Percentiles rank a stretch among this genome's conserved stretches.
Evolutionary conservation across 345 rosid species (phyloP).

Genomic region (Tarenaya hassleriana): DNA sequence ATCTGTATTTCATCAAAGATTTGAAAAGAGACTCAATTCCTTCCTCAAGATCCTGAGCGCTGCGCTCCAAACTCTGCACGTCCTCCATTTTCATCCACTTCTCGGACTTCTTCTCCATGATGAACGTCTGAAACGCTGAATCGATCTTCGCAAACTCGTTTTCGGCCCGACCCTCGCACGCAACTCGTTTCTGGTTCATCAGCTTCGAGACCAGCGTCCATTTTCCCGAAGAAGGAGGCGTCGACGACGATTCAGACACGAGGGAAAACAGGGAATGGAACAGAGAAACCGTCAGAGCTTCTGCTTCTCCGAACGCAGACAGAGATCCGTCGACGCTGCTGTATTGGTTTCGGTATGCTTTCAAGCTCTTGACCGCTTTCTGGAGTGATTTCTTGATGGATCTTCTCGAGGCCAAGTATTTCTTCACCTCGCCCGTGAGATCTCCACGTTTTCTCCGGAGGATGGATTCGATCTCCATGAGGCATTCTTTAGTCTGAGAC

Average conservation of each 20-base stretch:
- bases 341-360: slow-evolving; percentile 5
- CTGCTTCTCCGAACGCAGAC: slow-evolving; percentile 23
- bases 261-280: slow-evolving; percentile 29
- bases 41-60: slow-evolving; percentile 39
- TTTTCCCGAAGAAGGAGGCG: slow-evolving; percentile 14
- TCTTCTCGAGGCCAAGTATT: slow-evolving; percentile 41
- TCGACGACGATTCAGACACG: slow-evolving; percentile 25
- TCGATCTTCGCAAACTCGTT: slow-evolving; percentile 29
- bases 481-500: slow-evolving; percentile 26
- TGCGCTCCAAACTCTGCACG: slow-evolving; percentile 30
- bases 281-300: slow-evolving; percentile 17
- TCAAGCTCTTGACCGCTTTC: slow-evolving; percentile 31
- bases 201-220: slow-evolving; percentile 31
- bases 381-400: slow-evolving; percentile 34
- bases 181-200: slow-evolving; percentile 7
- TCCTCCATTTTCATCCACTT: slow-evolving; percentile 15
- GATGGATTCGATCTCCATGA: slow-evolving; percentile 28
- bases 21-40: slow-evolving; percentile 30
- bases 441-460: slow-evolving; percentile 29
- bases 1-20: slow-evolving; percentile 40
- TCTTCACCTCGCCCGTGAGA: slow-evolving; percentile 24
- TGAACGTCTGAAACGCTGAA: slow-evolving; percentile 12
- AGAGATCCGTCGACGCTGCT: slow-evolving; percentile 6
- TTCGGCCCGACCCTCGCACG: slow-evolving; percentile 3
- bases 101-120: slow-evolving; percentile 12